A percentile compares a stretch with the other conserved stretches of the same genome.
Conservation (phyloP, 306 rosid genomes). For the Gastrolobium villosum region DNA sequence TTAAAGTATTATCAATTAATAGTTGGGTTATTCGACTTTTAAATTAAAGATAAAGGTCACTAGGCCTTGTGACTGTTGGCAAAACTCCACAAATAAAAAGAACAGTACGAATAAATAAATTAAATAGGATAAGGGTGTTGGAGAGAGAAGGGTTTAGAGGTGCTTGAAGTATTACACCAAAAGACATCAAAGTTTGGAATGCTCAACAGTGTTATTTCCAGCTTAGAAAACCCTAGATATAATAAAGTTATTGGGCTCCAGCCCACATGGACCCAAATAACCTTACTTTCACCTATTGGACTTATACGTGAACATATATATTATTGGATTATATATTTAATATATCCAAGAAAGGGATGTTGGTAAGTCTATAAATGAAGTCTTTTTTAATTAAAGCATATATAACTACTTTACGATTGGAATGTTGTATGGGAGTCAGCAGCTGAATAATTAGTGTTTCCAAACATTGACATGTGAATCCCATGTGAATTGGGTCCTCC, state of each 20-base stretch:
- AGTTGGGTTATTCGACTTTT: slow-evolving; percentile 44
- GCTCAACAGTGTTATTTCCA: no score
- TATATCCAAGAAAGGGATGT: no score
- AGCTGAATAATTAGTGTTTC: slow-evolving; percentile 42
- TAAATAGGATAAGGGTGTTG: slow-evolving; percentile 41
- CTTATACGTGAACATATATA: no score
- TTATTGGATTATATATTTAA: no score
- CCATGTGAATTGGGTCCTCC: slow-evolving; percentile 83
- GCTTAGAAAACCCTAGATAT: no score
- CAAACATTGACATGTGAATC: slow-evolving; percentile 65
- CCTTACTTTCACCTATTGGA: no score
- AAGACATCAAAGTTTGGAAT: no score
- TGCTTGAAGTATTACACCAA: no score
- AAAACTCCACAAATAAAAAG: slow-evolving; percentile 44
- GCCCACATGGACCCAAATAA: no score
- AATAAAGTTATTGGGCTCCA: no score
- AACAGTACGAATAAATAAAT: not conserved
- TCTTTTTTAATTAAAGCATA: slow-evolving; percentile 43
- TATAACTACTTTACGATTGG: slow-evolving; percentile 53
- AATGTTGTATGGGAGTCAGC: slow-evolving; percentile 42
- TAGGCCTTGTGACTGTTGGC: slow-evolving; percentile 35
- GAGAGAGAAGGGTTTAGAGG: no score
- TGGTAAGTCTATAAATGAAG: slow-evolving; percentile 38
- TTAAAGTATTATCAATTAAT: slow-evolving; percentile 40
- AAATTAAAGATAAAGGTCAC: not conserved